These are phyloP conservation scores for Quercus tomentella DNA, from an alignment of 331 rosid genomes.

Conservation along the genomic window DNA sequence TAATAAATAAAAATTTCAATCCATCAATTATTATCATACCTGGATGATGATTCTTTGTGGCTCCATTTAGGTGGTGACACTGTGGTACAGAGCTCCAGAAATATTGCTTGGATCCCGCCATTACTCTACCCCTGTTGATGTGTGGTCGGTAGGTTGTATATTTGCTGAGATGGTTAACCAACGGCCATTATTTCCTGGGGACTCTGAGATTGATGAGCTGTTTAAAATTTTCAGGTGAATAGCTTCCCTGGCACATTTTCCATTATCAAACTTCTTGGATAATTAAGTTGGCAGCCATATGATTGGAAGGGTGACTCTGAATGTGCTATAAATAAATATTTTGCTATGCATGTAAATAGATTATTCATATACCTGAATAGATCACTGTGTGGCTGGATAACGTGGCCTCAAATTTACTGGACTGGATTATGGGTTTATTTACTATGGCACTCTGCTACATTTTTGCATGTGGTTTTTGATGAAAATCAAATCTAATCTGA, in stretches of 20 bases:
- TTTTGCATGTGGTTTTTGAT: background rate
- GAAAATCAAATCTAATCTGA: background rate
- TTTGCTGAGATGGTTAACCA: slow-evolving; percentile 98
- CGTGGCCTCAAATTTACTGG: background rate
- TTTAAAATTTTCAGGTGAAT: slow-evolving; percentile 91
- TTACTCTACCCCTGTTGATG: slow-evolving; percentile 97
- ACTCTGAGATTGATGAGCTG: slow-evolving; percentile 98
- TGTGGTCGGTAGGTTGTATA: slow-evolving; percentile 99
- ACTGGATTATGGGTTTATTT: background rate
- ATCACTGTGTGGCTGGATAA: background rate
- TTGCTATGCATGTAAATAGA: background rate
- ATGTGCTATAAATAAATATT: background rate
- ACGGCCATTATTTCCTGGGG: slow-evolving; percentile 94
- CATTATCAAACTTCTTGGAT: background rate
- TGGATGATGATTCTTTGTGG: slow-evolving; percentile 17
- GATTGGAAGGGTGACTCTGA: background rate
- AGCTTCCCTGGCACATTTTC: slow-evolving; percentile 12
- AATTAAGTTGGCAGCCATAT: background rate
- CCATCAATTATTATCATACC: background rate
- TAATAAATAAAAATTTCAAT: background rate
- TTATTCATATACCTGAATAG: background rate
- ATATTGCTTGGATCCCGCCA: slow-evolving; percentile 98
- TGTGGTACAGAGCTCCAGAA: slow-evolving; percentile 99
- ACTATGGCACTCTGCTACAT: background rate
- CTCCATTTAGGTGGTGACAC: slow-evolving; percentile 81